phyloP scores from a whole-genome alignment of 2,329 filamentous ascomycete species.

The Nemania sp. region DNA sequence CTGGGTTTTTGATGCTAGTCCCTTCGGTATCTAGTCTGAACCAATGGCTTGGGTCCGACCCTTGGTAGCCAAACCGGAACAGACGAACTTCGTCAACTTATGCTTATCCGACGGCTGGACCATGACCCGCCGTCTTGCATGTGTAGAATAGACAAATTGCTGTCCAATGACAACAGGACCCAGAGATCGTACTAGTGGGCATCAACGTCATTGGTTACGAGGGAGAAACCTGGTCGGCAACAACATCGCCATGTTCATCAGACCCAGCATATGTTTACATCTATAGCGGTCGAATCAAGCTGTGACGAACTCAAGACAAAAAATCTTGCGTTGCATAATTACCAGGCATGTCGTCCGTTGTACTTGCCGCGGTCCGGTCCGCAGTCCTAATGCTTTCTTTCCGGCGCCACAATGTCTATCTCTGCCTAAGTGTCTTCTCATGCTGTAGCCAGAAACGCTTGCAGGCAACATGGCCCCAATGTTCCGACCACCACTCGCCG shows the following conservation, averaged over 20 bases:
- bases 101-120: constrained; percentile 12
- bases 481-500: constrained; percentile 94
- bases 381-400: constrained; percentile 3
- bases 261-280: not conserved
- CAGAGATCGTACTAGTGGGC: not conserved
- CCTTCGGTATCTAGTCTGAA: constrained; percentile 3
- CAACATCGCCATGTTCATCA: constrained; percentile 2
- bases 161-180: constrained; percentile 13
- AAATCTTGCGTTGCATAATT: not conserved
- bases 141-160: not conserved
- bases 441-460: constrained; percentile 84
- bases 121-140: constrained; percentile 19
- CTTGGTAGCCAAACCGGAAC: not conserved
- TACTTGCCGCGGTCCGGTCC: constrained; percentile 15
- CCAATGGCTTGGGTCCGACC: not conserved
- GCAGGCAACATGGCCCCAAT: constrained; percentile 82
- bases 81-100: constrained; percentile 8
- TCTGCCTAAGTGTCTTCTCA: constrained; percentile 69
- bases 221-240: not conserved
- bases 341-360: not conserved
- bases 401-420: constrained; percentile 47
- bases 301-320: not conserved
- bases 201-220: constrained; percentile 10
- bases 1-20: not conserved
- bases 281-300: not conserved